Conservation (phyloP, 1,284 basidiomycete species). For the Cryptococcus sp. region DNA sequence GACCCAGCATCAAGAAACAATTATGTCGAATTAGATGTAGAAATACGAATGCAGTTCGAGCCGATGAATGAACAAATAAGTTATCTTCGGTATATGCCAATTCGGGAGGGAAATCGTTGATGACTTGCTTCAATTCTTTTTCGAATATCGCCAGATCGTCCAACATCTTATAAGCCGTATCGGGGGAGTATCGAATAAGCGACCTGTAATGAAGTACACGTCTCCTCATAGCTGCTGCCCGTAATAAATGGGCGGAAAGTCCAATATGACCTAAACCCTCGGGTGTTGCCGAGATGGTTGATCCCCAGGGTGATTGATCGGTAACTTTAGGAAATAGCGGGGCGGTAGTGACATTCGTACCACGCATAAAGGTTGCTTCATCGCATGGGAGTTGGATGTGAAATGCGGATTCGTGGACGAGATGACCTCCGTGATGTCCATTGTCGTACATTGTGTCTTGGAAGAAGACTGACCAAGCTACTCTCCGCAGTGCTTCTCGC, state of each 20-base stretch:
- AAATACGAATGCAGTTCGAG: slow-evolving; percentile 1
- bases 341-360: slow-evolving; percentile 6
- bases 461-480: slow-evolving; percentile 8
- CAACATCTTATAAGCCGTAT: not conserved
- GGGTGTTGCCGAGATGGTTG: not conserved
- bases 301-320: not conserved
- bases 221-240: slow-evolving; percentile 2
- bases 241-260: slow-evolving; percentile 3
- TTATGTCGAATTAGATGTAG: slow-evolving; percentile 13
- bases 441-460: slow-evolving; percentile 1
- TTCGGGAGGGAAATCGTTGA: slow-evolving; percentile 3
- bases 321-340: not conserved
- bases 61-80: slow-evolving; percentile 2
- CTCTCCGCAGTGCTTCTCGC: slow-evolving; percentile 1
- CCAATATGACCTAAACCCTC: slow-evolving; percentile 1
- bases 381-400: slow-evolving; percentile 13
- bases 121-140: slow-evolving; percentile 1
- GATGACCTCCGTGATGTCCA: slow-evolving; percentile 1
- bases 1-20: slow-evolving; percentile 13
- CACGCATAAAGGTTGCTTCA: slow-evolving; percentile 9
- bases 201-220: slow-evolving; percentile 5
- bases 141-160: slow-evolving; percentile 1
- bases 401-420: slow-evolving; percentile 5
- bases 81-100: slow-evolving; percentile 10
- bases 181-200: not conserved